phyloP scores from a whole-genome alignment of 371 early-diverging fungal genomes.

The Chytridium lagenaria region DNA sequence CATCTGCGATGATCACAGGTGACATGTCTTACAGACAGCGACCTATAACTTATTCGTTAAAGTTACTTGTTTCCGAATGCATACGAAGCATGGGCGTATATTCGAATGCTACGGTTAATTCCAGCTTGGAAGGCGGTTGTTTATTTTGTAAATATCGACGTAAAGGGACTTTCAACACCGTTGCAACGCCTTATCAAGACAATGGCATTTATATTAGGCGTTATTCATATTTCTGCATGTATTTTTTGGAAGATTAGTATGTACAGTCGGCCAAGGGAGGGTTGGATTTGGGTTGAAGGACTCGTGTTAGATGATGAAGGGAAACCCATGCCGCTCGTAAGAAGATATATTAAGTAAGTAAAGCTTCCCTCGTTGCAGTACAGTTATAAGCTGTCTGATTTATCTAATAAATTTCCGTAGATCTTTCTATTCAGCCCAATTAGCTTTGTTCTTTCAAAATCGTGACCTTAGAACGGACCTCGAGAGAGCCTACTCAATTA shows the following conservation, averaged over 20 bases:
- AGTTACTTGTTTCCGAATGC: slow-evolving; percentile 17
- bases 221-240: slow-evolving; percentile 18
- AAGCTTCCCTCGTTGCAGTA: no score
- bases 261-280: slow-evolving; percentile 6
- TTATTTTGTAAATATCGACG: slow-evolving; percentile 8
- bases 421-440: slow-evolving; percentile 16
- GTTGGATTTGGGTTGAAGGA: slow-evolving; percentile 15
- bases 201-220: slow-evolving; percentile 4
- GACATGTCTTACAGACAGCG: not conserved
- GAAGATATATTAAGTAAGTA: slow-evolving; percentile 14
- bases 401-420: not conserved
- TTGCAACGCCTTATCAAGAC: slow-evolving; percentile 15
- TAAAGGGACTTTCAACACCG: slow-evolving; percentile 16
- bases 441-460: slow-evolving; percentile 14
- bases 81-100: slow-evolving; percentile 14
- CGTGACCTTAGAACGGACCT: slow-evolving; percentile 7
- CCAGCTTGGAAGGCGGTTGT: slow-evolving; percentile 3
- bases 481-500: slow-evolving; percentile 7
- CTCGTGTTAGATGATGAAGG: not conserved
- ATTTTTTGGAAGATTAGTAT: slow-evolving; percentile 19
- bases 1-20: slow-evolving; percentile 12
- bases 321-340: slow-evolving; percentile 1
- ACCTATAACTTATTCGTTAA: not conserved
- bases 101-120: slow-evolving; percentile 3
- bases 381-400: no score